Evolutionary conservation across 805 yeast genomes (phyloP), one percentile per base, ranked within the genome.

Genomic region (Wickerhamiella alocasiicola): DNA sequence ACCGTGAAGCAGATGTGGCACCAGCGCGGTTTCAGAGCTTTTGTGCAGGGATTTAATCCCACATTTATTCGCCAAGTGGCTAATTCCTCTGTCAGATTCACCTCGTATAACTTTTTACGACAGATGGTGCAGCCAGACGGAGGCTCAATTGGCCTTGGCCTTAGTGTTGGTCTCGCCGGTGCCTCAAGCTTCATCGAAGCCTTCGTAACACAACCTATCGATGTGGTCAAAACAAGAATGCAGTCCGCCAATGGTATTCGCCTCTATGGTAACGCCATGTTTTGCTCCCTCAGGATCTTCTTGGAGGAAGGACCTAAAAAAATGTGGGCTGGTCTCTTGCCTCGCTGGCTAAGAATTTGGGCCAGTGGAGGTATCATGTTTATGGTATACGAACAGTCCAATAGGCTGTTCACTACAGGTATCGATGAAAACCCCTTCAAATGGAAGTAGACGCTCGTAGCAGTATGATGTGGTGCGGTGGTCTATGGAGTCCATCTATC

Each of bases 221-320:
- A 87, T 61, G 82, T 83, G 2, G 61, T 87, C 36, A 87, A 87
- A 62, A 74, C 95, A 2, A 71, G 94, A 54, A 73, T 85, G 73
- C 95, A 85, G 60, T 73, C 84, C n/a, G 49, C 58, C 9, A 55
- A 60, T 35, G 66, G 62, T 15, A 46, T 55, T 15, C 45, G 47
- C 39, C 49, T 53, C 16, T 63, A 65, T 46, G 55, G 61, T 3
- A 53, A 58, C 41, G 55, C 62, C 29, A 38, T 63, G 31, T 41
- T 49, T 16, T 58, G 66, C 41, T 52, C 62, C 9, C 61, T 59
- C 49, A 42, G 53, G 30, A 50, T 62, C 5, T 57, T 60, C 46
- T 46, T 52, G n/a, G 57, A 55, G 31, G 67, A 69, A 46, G 74
- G 72, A 36, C 38, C 49, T 19, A 39, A 30, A 27, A 45, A 53